A percentile compares a stretch with the other conserved stretches of the same genome.
Conservation (phyloP, 129 eudicot species). For the Smallanthus sonchifolius region DNA sequence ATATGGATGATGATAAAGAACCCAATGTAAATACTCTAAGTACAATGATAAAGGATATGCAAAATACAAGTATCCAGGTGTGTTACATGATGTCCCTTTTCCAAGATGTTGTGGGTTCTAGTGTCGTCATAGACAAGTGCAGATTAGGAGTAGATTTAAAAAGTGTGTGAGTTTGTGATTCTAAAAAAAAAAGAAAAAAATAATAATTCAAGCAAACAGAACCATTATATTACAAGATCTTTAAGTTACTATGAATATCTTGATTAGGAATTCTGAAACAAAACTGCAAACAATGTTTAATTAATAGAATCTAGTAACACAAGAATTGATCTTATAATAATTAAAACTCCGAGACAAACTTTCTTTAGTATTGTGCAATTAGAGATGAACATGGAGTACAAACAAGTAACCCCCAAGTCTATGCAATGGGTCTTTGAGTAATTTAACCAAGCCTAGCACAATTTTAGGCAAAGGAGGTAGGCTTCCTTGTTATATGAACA, state of each 20-base stretch:
- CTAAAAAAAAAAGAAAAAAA: neutral
- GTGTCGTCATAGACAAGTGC: no score
- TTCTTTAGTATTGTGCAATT: constrained; percentile 25
- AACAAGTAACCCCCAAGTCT: constrained; percentile 28
- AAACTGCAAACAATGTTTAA: constrained; percentile 18
- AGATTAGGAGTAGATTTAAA: no score
- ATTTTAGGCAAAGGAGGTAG: constrained; percentile 16
- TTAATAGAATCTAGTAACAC: constrained; percentile 1
- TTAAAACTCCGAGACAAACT: constrained; percentile 18
- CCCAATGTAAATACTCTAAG: no score
- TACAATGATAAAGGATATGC: constrained; percentile 4
- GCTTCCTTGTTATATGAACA: constrained; percentile 32
- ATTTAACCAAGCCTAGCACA: constrained; percentile 14
- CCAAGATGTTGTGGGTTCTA: no score
- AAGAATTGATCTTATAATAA: constrained; percentile 4
- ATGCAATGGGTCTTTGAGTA: neutral
- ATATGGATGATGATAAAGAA: no score
- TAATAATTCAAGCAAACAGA: neutral
- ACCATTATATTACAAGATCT: constrained; percentile 11
- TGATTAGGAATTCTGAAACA: neutral
- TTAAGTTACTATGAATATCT: constrained; percentile 11
- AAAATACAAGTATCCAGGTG: neutral
- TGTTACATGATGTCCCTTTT: no score
- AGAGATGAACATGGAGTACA: constrained; percentile 20
- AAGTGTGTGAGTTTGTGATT: no score